These are phyloP conservation scores for Aureobasidium vineae DNA, from an alignment of 2,329 filamentous ascomycete genomes.

Conservation along the genomic window DNA sequence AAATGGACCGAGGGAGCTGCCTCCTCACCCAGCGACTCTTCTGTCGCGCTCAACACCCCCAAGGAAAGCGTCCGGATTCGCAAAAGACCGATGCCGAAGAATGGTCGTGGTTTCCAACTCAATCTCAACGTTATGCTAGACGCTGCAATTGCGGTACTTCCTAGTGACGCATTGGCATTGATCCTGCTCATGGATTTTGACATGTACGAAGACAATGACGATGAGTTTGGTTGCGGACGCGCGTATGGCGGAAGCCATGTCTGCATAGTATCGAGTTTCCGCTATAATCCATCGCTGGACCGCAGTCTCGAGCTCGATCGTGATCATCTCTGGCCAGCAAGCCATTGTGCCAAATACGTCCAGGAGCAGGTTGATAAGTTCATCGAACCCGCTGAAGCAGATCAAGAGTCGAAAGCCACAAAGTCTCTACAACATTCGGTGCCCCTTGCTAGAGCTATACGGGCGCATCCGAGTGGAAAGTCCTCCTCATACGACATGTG, in stretches of 20 bases:
- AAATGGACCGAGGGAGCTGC: background rate
- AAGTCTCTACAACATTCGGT: no score
- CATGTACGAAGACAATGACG: conserved; percentile 63
- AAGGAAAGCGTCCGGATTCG: background rate
- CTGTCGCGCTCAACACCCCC: background rate
- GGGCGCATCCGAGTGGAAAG: no score
- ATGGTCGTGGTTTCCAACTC: background rate
- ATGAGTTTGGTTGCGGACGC: conserved; percentile 65
- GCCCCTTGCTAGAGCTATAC: no score
- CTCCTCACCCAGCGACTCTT: no score
- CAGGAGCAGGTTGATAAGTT: no score
- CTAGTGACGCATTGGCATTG: conserved; percentile 55
- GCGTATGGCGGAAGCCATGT: conserved; percentile 65
- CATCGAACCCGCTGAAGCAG: no score
- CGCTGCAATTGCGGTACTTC: background rate
- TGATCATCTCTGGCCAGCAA: background rate
- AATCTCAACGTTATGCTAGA: background rate
- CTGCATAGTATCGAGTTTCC: conserved; percentile 62
- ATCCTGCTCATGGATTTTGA: conserved; percentile 61
- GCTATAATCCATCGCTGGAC: no score
- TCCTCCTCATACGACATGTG: no score
- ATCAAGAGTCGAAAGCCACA: no score
- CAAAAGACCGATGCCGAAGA: background rate
- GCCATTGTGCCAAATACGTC: background rate
- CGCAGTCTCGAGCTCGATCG: no score